A percentile compares a stretch with the other conserved stretches of the same genome.
phyloP scores from a whole-genome alignment of 257 asterid genomes.

The Scutellaria minor region DNA sequence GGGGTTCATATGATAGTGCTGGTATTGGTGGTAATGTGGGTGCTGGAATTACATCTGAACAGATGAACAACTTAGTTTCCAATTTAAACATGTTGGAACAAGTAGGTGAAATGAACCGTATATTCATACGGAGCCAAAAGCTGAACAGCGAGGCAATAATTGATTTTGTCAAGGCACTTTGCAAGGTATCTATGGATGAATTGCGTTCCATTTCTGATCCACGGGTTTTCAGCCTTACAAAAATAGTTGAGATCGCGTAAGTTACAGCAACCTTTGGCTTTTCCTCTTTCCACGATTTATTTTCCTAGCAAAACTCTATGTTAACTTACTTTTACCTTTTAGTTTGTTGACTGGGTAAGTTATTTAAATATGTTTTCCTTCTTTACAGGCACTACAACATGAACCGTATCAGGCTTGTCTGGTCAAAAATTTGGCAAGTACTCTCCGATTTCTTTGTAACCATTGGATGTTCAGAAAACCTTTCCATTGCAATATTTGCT shows the following conservation, averaged over 20 bases:
- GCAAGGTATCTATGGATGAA: constrained; percentile 98
- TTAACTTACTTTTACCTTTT: constrained; percentile 1
- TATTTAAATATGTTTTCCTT: constrained; percentile 27
- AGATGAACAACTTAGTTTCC: constrained; percentile 90
- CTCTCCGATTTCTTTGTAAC: constrained; percentile 90
- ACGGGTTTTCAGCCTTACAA: constrained; percentile 96
- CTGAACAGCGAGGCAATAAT: constrained; percentile 98
- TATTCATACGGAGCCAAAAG: constrained; percentile 87
- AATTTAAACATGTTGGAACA: constrained; percentile 94
- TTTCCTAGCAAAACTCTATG: neutral
- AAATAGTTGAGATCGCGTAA: constrained; percentile 98
- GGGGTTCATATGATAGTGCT: constrained; percentile 98
- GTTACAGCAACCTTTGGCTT: constrained; percentile 41
- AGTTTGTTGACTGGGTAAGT: constrained; percentile 25
- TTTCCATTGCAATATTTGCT: constrained; percentile 95
- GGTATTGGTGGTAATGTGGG: constrained; percentile 88
- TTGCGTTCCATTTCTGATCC: constrained; percentile 92
- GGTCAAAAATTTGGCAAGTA: constrained; percentile 97
- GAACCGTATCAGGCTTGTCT: constrained; percentile 96
- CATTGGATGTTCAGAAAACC: constrained; percentile 95
- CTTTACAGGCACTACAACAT: constrained; percentile 94
- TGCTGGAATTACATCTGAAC: constrained; percentile 91
- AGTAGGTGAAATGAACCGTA: constrained; percentile 94
- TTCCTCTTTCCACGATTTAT: constrained; percentile 13
- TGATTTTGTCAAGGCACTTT: constrained; percentile 97